These are phyloP conservation scores for Strobilomyces dryophilus DNA, from an alignment of 768 basidiomycete genomes.

Conservation along the genomic window DNA sequence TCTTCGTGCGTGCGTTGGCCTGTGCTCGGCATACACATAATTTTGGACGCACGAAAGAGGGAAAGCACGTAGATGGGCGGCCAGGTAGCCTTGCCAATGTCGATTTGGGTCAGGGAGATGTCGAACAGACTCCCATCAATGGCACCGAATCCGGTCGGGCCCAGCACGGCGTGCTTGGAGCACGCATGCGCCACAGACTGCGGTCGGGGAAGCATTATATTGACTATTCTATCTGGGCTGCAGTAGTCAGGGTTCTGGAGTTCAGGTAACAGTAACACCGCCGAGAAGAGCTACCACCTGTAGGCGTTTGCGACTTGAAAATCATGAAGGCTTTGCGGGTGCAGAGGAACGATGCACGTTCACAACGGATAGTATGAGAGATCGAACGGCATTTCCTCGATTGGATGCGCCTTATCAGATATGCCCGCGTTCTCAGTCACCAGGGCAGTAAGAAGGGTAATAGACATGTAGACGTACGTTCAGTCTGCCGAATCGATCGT, in stretches of 20 bases:
- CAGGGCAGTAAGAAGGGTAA: not conserved
- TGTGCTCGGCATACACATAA: slow-evolving; percentile 19
- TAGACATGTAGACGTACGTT: slow-evolving; percentile 46
- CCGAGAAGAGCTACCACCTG: slow-evolving; percentile 50
- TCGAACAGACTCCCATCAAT: slow-evolving; percentile 72
- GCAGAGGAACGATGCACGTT: slow-evolving; percentile 73
- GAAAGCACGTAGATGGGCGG: too few relatives aligned
- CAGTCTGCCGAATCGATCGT: slow-evolving; percentile 59
- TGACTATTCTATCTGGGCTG: slow-evolving; percentile 67
- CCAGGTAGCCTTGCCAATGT: slow-evolving; percentile 53
- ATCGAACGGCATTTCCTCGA: slow-evolving; percentile 59
- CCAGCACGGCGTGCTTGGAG: slow-evolving; percentile 77
- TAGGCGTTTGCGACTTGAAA: slow-evolving; percentile 71
- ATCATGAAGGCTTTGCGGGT: slow-evolving; percentile 67
- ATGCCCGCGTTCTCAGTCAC: slow-evolving; percentile 69
- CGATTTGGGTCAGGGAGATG: slow-evolving; percentile 79
- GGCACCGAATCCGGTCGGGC: slow-evolving; percentile 70
- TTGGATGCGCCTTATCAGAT: slow-evolving; percentile 40
- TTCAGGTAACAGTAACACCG: not conserved
- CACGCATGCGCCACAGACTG: slow-evolving; percentile 61
- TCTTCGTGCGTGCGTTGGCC: slow-evolving; percentile 69
- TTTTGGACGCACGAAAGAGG: not conserved
- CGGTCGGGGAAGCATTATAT: slow-evolving; percentile 78
- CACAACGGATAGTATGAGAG: slow-evolving; percentile 61
- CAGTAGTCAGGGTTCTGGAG: not conserved